Base-by-base conservation (phyloP, 2,329 filamentous ascomycete species). In the Ilyonectria robusta region DNA sequence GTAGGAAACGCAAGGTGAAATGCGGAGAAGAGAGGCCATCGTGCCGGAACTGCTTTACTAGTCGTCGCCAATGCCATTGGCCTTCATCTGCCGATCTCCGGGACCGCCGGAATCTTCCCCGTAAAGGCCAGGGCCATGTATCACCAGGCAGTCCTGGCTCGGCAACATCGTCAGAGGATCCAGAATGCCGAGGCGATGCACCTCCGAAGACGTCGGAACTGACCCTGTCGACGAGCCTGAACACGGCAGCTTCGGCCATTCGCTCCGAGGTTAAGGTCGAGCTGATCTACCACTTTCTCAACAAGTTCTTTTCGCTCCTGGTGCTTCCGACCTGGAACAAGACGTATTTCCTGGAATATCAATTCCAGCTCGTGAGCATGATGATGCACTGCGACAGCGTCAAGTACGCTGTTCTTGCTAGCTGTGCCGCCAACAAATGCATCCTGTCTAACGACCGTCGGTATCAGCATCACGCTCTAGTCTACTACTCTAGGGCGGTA, bases 21-120 rank as follows among this genome's bases (percentile, higher is more conserved):
- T 67, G 65, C 37, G 60, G 60, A 21, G 65, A 67, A 33, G 60
- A 67, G 42, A 59, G 55, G 55, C 60, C 65, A 29, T 67, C 8
- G 4, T 67, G 65, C 37, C 65, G 48, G 7, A 67, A 67, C 42
- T 67, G 65, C 55, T 48, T 56, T 48, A 11, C 23, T 17, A 31
- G 17, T 19, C 44, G 56, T 11, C 65, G 50, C 17, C 23, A 59
- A n/a, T 67, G 65, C 35, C 51, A 17, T n/a, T 67, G 65, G 65
- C 65, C 65, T 3, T 59, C 60, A 23, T 50, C 60, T 13, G 17
- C 23, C 3, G 65, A 67, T 60, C 55, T 67, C 13, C 55, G 54
- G 54, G 65, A 67, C 48, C 44, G 60, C 19, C 60, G 65, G 1
- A 17, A 63, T 26, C 46, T 44, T 40, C 37, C 37, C 6, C 37